phyloP scores from a whole-genome alignment of 129 eudicot species.

The Tanacetum coccineum region DNA sequence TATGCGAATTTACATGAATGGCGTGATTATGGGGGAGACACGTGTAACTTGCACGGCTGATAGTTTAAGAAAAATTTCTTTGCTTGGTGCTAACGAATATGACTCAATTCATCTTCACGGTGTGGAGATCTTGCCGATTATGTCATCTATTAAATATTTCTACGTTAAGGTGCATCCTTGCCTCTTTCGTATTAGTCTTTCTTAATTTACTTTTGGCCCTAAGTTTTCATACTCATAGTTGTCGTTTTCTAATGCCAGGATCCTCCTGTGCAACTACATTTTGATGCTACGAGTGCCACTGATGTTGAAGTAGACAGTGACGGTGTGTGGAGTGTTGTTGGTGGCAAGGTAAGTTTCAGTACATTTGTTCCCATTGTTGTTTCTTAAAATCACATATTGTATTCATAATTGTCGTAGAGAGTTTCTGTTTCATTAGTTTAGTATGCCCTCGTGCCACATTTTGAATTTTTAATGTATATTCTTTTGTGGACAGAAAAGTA shows the following conservation, averaged over 20 bases:
- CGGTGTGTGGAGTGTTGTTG: conserved; percentile 86
- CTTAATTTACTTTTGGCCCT: conserved; percentile 1
- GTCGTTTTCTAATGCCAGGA: conserved; percentile 36
- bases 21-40: conserved; percentile 61
- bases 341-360: conserved; percentile 68
- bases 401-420: not conserved
- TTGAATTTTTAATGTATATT: not conserved
- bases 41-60: conserved; percentile 32
- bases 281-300: conserved; percentile 56
- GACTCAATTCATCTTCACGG: conserved; percentile 42
- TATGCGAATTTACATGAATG: conserved; percentile 50
- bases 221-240: conserved; percentile 16
- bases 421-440: conserved; percentile 11
- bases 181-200: not conserved
- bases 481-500: not conserved
- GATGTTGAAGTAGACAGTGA: conserved; percentile 72
- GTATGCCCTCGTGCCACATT: conserved; percentile 3
- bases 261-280: conserved; percentile 61
- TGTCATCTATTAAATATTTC: conserved; percentile 42
- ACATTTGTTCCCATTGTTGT: not conserved
- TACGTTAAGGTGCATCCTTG: conserved; percentile 47
- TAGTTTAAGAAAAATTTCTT: conserved; percentile 33
- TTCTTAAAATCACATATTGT: not conserved
- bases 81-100: conserved; percentile 43
- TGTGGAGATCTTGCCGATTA: conserved; percentile 41